Conservation (phyloP, 768 basidiomycete genomes). For the Lactarius vividus region DNA sequence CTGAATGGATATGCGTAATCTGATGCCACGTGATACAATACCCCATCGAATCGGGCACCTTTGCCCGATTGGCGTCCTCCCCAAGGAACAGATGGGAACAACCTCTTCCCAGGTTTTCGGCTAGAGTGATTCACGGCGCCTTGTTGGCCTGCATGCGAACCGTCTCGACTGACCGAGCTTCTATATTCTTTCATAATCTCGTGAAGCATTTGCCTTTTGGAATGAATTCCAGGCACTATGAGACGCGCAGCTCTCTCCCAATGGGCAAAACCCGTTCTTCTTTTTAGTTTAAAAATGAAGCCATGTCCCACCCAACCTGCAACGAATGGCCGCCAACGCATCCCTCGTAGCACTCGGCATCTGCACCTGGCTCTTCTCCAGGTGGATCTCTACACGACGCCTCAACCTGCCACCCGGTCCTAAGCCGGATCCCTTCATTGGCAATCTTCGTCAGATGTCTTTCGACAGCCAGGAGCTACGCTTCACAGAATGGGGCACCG, state of each 20-base stretch:
- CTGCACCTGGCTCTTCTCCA: slow-evolving; percentile 25
- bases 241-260: background rate
- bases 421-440: slow-evolving; percentile 33
- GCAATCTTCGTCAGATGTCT: slow-evolving; percentile 35
- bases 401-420: slow-evolving; percentile 34
- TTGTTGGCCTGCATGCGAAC: too few species aligned
- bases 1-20: background rate
- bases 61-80: slow-evolving; percentile 9
- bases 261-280: background rate
- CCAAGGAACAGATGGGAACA: background rate
- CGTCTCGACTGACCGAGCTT: too few species aligned
- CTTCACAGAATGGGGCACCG: slow-evolving; percentile 32
- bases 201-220: background rate
- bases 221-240: slow-evolving; percentile 16
- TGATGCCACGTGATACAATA: background rate
- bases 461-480: slow-evolving; percentile 29
- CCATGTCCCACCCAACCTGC: too few species aligned
- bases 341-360: slow-evolving; percentile 11
- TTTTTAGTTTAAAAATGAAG: slow-evolving; percentile 12
- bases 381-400: slow-evolving; percentile 24
- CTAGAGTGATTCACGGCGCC: too few species aligned
- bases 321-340: slow-evolving; percentile 3
- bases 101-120: slow-evolving; percentile 11
- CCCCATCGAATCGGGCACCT: slow-evolving; percentile 5
- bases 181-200: background rate